A percentile compares a stretch with the other conserved stretches of the same genome.
Conservation (phyloP, 2,329 filamentous ascomycete genomes). For the Diplodia corticola region DNA sequence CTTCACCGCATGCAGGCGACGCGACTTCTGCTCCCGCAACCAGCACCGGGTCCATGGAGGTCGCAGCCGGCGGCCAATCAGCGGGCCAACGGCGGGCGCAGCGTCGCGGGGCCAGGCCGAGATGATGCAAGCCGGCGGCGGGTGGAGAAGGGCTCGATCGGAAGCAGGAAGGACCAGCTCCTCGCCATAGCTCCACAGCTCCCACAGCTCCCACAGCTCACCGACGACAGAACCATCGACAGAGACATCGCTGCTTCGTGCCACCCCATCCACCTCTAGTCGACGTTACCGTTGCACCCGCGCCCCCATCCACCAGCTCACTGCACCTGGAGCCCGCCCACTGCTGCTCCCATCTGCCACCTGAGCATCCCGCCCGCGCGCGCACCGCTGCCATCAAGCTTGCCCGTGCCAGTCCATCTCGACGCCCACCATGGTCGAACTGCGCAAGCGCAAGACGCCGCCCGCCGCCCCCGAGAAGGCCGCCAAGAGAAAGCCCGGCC, state of each 20-base stretch:
- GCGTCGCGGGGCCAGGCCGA: background rate
- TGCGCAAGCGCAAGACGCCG: conserved; percentile 63
- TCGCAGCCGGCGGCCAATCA: background rate
- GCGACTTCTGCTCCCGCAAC: background rate
- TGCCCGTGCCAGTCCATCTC: background rate
- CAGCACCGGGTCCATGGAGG: background rate
- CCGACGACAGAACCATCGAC: no score
- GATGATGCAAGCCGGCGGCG: background rate
- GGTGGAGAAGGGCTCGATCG: conserved; percentile 8
- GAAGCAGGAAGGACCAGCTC: background rate
- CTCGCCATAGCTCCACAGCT: conserved; percentile 3
- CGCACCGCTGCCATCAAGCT: background rate
- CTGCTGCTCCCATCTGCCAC: background rate
- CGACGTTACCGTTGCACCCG: conserved; percentile 3
- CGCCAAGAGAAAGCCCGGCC: conserved; percentile 50
- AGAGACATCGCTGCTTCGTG: background rate
- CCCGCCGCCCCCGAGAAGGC: conserved; percentile 50
- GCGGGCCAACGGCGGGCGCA: background rate
- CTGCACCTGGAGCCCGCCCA: background rate
- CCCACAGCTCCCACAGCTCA: conserved; percentile 3
- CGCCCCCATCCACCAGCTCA: background rate
- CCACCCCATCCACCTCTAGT: background rate
- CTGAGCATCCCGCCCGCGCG: background rate
- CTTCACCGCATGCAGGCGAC: background rate
- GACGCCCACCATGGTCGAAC: conserved; percentile 52